Base-by-base conservation (phyloP, 495 filamentous ascomycete species). In the Hypoxylon rickii region DNA sequence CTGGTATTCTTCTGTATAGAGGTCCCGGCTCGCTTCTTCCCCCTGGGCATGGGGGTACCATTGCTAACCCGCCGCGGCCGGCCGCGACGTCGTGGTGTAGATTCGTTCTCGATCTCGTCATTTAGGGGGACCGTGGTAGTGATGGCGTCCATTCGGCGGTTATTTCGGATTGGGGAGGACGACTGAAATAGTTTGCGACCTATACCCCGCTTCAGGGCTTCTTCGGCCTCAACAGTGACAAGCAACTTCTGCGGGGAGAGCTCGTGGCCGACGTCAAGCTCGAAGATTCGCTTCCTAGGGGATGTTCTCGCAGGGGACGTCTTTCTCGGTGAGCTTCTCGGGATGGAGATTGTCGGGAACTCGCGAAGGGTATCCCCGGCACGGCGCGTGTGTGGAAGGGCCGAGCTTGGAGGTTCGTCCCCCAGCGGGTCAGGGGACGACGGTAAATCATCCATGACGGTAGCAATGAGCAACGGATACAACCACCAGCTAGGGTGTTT, bases 151-250 rank as follows among this genome's bases (percentile, higher is more conserved):
- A 44, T 49, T 16, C 61, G 62, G 38, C 63, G 65, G 16, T 52
- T 40, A 15, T 52, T 50, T 44, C 66, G 67, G 11, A 50, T 66
- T 5, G 76, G 72, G 1, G 65, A 66, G 7, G 70, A 63, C 10
- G 74, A 66, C 16, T 64, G 69, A 48, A 78, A 79, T 32, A 78
- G 61, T 18, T 64, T 69, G 46, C 73, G 75, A 49, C 60, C 73
- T 11, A 70, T 59, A 37, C 61, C 61, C 34, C 53, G 43, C 48
- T 36, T 51, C 29, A 65, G 40, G 31, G 65, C 63, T 21, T 73
- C 61, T 10, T 75, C 78, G 2, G 79, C 75, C 57, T 83, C 76
- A 36, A 83, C 77, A 0, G 80, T 82, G 33, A 82, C 79, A 39
- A 69, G 67, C 21, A 83, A 68, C 57, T 75, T 78, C 55, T 80